phyloP scores from a whole-genome alignment of 208 protist genomes.

The Entamoeba nuttalli region DNA sequence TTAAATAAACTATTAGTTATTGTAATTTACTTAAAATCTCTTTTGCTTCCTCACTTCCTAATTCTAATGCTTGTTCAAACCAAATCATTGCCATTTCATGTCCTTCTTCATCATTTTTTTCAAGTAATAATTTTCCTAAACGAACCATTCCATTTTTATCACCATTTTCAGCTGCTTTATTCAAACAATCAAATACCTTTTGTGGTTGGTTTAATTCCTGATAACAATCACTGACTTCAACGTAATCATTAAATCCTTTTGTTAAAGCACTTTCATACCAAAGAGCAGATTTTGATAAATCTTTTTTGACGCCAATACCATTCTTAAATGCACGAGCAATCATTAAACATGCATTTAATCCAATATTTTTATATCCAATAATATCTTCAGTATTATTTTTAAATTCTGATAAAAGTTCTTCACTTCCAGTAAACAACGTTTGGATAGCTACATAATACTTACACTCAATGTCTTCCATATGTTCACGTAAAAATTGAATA shows the following conservation, averaged over 20 bases:
- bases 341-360: neutral
- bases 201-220: neutral
- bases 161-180: neutral
- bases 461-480: neutral
- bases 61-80: neutral
- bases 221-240: neutral
- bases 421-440: neutral
- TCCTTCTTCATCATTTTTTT: neutral
- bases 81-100: neutral
- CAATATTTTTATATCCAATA: neutral
- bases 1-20: too few species aligned
- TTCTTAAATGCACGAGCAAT: neutral
- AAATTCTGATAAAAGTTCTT: neutral
- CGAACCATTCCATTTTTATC: neutral
- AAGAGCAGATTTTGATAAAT: neutral
- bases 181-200: neutral
- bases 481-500: neutral
- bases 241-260: neutral
- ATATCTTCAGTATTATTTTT: neutral
- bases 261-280: neutral
- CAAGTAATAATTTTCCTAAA: neutral
- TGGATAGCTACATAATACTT: neutral
- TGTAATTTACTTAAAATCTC: neutral
- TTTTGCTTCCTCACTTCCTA: neutral
- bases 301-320: neutral